These are phyloP conservation scores for Bondarzewia mesenterica DNA, from an alignment of 1,284 basidiomycete species.

Conservation along the genomic window DNA sequence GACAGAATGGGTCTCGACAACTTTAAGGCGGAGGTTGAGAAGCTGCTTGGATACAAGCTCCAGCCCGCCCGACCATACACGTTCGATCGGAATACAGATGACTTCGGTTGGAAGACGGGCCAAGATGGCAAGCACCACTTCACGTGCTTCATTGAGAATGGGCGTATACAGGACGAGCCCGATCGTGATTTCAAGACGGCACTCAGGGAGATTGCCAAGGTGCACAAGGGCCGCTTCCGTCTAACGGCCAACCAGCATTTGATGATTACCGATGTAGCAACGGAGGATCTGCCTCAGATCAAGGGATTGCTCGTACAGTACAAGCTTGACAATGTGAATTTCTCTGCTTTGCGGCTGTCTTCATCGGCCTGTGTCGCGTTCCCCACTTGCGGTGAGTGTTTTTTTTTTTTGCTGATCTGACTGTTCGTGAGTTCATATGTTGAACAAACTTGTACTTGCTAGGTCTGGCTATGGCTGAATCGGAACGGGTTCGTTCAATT, in stretches of 20 bases:
- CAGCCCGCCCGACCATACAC: conserved; percentile 67
- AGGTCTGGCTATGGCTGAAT: conserved; percentile 94
- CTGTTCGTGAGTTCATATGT: neutral
- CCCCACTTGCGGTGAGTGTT: conserved; percentile 80
- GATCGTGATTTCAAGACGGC: conserved; percentile 90
- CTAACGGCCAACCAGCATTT: conserved; percentile 95
- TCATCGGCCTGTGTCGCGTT: conserved; percentile 96
- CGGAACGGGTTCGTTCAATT: conserved; percentile 57
- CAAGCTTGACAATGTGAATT: conserved; percentile 85
- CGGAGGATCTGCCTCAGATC: conserved; percentile 69
- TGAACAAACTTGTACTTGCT: no score
- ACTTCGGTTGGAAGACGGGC: conserved; percentile 89
- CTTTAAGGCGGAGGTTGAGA: conserved; percentile 90
- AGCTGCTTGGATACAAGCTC: conserved; percentile 78
- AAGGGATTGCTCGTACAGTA: conserved; percentile 80
- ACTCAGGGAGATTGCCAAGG: conserved; percentile 85
- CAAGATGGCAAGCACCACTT: conserved; percentile 89
- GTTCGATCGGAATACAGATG: conserved; percentile 89
- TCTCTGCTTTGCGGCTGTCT: conserved; percentile 76
- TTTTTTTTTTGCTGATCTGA: no score
- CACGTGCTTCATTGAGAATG: conserved; percentile 96
- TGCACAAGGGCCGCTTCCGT: conserved; percentile 92
- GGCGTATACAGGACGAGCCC: conserved; percentile 90
- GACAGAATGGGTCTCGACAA: conserved; percentile 85
- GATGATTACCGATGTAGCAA: conserved; percentile 78